A percentile compares a stretch with the other conserved stretches of the same genome.
Evolutionary conservation across 768 basidiomycete species (phyloP).

Genomic region (Macrolepiota albuminosa): DNA sequence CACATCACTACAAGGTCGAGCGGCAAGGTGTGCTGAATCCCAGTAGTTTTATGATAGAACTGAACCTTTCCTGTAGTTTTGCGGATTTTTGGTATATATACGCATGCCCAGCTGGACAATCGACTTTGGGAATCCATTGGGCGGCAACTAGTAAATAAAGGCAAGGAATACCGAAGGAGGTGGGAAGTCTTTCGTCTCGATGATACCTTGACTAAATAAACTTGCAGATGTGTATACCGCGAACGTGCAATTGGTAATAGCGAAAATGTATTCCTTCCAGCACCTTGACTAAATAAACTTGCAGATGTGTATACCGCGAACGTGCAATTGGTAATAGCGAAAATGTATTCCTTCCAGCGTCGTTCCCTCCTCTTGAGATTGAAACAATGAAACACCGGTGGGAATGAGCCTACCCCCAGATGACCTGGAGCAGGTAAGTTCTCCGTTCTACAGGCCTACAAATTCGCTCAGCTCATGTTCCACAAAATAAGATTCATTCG

Average conservation of each 20-base stretch:
- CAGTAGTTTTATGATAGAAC: not conserved
- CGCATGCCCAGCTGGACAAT: slow-evolving; percentile 33
- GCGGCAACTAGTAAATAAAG: slow-evolving; percentile 31
- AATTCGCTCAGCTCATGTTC: not conserved
- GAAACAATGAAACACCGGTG: slow-evolving; percentile 13
- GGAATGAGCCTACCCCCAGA: slow-evolving; percentile 35
- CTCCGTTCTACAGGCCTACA: not conserved
- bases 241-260: slow-evolving; percentile 27
- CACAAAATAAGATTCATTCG: slow-evolving; percentile 41
- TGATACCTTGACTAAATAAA: not conserved
- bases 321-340: slow-evolving; percentile 27
- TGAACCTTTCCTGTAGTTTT: slow-evolving; percentile 4
- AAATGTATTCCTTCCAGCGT: slow-evolving; percentile 46
- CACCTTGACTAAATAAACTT: slow-evolving; percentile 9
- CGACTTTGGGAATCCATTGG: slow-evolving; percentile 35
- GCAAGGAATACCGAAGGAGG: slow-evolving; percentile 52
- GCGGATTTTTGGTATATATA: slow-evolving; percentile 21
- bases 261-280: slow-evolving; percentile 43
- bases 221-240: slow-evolving; percentile 41
- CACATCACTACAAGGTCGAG: slow-evolving; percentile 4
- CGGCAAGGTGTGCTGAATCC: slow-evolving; percentile 8
- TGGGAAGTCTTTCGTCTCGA: slow-evolving; percentile 11
- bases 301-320: slow-evolving; percentile 43
- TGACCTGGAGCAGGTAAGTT: slow-evolving; percentile 41
- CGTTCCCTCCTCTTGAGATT: slow-evolving; percentile 39